phyloP scores from a whole-genome alignment of 352 stramenopile species.

The Pythium apleroticum region DNA sequence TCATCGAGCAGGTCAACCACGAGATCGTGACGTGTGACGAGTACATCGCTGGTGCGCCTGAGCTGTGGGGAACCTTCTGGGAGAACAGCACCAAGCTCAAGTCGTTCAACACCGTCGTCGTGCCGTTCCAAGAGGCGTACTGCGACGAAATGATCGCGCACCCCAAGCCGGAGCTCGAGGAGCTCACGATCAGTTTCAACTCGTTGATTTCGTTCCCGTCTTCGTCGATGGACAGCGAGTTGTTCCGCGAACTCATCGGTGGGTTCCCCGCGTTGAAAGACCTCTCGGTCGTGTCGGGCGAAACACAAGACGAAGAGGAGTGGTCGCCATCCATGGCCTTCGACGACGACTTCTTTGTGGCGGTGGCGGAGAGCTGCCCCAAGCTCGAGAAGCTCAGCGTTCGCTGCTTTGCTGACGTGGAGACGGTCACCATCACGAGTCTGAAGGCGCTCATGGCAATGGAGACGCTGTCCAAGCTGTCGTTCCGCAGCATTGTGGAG shows the following conservation, averaged over 20 bases:
- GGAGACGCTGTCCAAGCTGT: background rate
- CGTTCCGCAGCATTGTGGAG: conserved; percentile 4
- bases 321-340: conserved; percentile 6
- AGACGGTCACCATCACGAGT: conserved; percentile 1
- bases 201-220: conserved; percentile 5
- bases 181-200: conserved; percentile 19
- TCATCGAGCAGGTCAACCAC: conserved; percentile 23
- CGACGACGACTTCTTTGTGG: conserved; percentile 19
- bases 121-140: conserved; percentile 13
- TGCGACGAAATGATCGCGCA: conserved; percentile 3
- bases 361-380: background rate
- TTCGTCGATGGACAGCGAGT: conserved; percentile 1
- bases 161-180: conserved; percentile 13
- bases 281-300: conserved; percentile 11
- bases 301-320: background rate
- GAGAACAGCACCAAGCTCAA: conserved; percentile 12
- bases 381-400: conserved; percentile 16
- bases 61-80: conserved; percentile 11
- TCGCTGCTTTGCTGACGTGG: conserved; percentile 4
- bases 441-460: conserved; percentile 4
- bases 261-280: conserved; percentile 10
- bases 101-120: conserved; percentile 19
- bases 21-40: conserved; percentile 23
- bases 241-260: conserved; percentile 5
- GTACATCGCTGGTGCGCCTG: conserved; percentile 5